A percentile compares a stretch with the other conserved stretches of the same genome.
These are phyloP conservation scores for Holtermanniella nyarrowii DNA, from an alignment of 768 basidiomycete genomes.

Conservation along the genomic window DNA sequence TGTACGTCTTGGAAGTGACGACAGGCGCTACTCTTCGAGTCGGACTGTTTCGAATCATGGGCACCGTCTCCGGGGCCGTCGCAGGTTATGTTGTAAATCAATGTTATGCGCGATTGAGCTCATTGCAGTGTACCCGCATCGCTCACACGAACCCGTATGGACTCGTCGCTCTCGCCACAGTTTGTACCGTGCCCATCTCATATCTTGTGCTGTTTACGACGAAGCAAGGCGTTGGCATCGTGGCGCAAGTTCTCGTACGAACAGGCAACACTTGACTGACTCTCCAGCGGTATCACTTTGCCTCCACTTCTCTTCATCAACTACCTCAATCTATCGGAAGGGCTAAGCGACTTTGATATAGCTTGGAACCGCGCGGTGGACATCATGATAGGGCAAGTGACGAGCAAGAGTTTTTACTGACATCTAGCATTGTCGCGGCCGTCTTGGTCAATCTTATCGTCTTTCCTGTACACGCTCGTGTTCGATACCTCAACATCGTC, in stretches of 20 bases:
- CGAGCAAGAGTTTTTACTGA: background rate
- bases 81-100: slow-evolving; percentile 31
- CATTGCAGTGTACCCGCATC: slow-evolving; percentile 30
- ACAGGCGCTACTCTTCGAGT: slow-evolving; percentile 39
- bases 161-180: slow-evolving; percentile 32
- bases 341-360: slow-evolving; percentile 20
- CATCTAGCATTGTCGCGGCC: slow-evolving; percentile 32
- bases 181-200: slow-evolving; percentile 31
- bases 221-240: slow-evolving; percentile 8
- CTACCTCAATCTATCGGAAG: slow-evolving; percentile 23
- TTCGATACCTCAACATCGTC: slow-evolving; percentile 28
- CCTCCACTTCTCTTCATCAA: slow-evolving; percentile 39
- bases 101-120: background rate
- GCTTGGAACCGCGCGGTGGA: slow-evolving; percentile 35
- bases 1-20: slow-evolving; percentile 38
- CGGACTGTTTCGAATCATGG: slow-evolving; percentile 33
- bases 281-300: slow-evolving; percentile 35
- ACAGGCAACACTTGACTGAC: no score
- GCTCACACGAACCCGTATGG: slow-evolving; percentile 34
- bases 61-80: slow-evolving; percentile 37
- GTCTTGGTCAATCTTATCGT: slow-evolving; percentile 35
- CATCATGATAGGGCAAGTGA: slow-evolving; percentile 23
- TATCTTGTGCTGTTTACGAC: slow-evolving; percentile 34
- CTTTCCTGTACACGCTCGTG: slow-evolving; percentile 38
- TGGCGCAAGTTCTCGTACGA: slow-evolving; percentile 7